Percentiles rank a stretch among this genome's conserved stretches.
phyloP scores from a whole-genome alignment of 2,329 filamentous ascomycete species.

The Rasamsonia emersonii region DNA sequence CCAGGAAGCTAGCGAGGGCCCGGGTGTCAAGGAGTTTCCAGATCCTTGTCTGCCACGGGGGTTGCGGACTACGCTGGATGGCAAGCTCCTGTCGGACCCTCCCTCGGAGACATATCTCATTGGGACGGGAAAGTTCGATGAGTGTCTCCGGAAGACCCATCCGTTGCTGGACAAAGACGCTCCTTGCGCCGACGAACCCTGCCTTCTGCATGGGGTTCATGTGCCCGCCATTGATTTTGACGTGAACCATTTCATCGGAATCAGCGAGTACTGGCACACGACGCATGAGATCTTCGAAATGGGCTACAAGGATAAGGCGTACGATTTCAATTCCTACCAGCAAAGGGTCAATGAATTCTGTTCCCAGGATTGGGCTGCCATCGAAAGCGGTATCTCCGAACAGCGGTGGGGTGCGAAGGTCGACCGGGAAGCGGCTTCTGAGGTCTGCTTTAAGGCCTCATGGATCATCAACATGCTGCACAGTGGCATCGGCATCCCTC shows the following conservation, averaged over 20 bases:
- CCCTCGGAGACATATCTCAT: conserved; percentile 49
- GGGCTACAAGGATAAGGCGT: conserved; percentile 67
- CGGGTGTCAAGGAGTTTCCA: conserved; percentile 58
- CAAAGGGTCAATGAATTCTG: conserved; percentile 78
- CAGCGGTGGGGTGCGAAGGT: conserved; percentile 70
- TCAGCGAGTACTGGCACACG: conserved; percentile 98
- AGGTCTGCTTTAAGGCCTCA: conserved; percentile 95
- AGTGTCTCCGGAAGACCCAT: conserved; percentile 73
- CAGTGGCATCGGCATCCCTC: conserved; percentile 87
- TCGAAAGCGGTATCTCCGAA: conserved; percentile 56
- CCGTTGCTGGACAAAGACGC: conserved; percentile 85
- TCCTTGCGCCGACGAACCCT: conserved; percentile 73
- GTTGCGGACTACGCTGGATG: conserved; percentile 64
- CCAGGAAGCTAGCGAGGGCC: conserved; percentile 55
- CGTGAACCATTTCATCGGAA: conserved; percentile 93
- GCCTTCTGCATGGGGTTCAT: conserved; percentile 82
- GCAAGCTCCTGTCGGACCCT: conserved; percentile 44
- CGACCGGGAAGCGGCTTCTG: conserved; percentile 62
- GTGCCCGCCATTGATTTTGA: conserved; percentile 94
- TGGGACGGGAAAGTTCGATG: conserved; percentile 78
- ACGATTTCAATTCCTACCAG: conserved; percentile 87
- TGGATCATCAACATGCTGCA: conserved; percentile 97
- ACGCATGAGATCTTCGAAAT: conserved; percentile 87
- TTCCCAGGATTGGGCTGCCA: conserved; percentile 68
- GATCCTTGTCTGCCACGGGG: conserved; percentile 86